Conservation (phyloP, 768 basidiomycete genomes). For the Rhodosporidiobolus odoratus region DNA sequence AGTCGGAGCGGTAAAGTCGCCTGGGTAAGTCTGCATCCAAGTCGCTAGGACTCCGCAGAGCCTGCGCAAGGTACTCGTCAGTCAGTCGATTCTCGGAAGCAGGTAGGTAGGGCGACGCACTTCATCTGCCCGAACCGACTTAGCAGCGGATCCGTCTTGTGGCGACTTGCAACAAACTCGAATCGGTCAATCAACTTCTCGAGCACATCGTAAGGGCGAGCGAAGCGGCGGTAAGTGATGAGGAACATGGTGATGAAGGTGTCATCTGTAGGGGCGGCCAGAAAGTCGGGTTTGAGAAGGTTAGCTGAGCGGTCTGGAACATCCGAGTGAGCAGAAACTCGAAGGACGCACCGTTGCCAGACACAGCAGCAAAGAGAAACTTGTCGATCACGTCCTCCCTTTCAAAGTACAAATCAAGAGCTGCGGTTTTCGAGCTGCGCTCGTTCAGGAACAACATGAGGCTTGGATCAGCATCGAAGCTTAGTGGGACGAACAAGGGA, state of each 20-base stretch:
- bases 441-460: not conserved
- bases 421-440: not conserved
- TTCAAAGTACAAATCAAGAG: slow-evolving; percentile 39
- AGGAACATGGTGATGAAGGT: slow-evolving; percentile 40
- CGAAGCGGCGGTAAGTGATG: slow-evolving; percentile 41
- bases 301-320: too few relatives aligned
- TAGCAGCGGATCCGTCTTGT: slow-evolving; percentile 37
- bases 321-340: too few relatives aligned
- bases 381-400: slow-evolving; percentile 42
- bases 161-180: slow-evolving; percentile 25
- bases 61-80: slow-evolving; percentile 8
- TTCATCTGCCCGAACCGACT: slow-evolving; percentile 41
- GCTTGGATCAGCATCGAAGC: not conserved
- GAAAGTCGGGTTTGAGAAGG: not conserved
- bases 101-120: slow-evolving; percentile 12
- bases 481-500: not conserved
- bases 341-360: slow-evolving; percentile 37
- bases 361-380: slow-evolving; percentile 41
- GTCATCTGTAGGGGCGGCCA: slow-evolving; percentile 37
- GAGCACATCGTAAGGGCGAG: slow-evolving; percentile 40
- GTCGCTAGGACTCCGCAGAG: slow-evolving; percentile 38
- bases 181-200: slow-evolving; percentile 38
- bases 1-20: slow-evolving; percentile 37
- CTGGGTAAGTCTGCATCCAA: slow-evolving; percentile 41
- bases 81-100: not conserved